Evolutionary conservation across 2,329 filamentous ascomycete genomes (phyloP), one percentile per base, ranked within the genome.

Genomic region (Xylariaceae sp.): DNA sequence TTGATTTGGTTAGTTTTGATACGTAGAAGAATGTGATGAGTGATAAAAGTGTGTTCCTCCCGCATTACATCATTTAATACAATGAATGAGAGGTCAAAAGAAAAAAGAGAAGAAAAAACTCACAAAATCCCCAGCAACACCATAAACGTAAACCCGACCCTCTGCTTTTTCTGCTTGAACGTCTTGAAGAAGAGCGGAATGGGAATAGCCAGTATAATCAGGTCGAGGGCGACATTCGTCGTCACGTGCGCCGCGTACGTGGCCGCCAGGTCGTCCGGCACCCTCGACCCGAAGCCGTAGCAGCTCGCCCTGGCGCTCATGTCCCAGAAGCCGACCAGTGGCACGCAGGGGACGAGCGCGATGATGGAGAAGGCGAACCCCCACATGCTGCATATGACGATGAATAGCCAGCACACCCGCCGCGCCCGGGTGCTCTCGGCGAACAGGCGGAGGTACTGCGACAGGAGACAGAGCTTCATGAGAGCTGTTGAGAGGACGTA

Each of bases 391-490:
- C 44, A 47, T n/a, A 54, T 5, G 13, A 38, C 50, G 31, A 58
- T 43, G 34, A 56, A 48, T 18, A 49, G 43, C 39, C 53, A 53
- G 28, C 54, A 56, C 23, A 52, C 26, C 9, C 38, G 36, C 23
- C 54, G 44, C 12, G 45, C 34, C n/a, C 47, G 50, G 3, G 12
- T 44, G 12, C 44, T 50, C 6, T 34, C 43, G 2, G 47, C 40
- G 47, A 60, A 63, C n/a, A 65, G 48, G 8, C 61, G 60, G 12
- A 65, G 54, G 44, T 63, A 66, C 24, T 65, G 63, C 9, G 59
- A 42, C 1, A 65, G 51, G 0, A 66, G 53, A 5, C 60, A 62
- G 5, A 65, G 50, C 32, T 66, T 66, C 50, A 63, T 59, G 19
- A 64, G 54, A 0, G 56, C 55, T 9, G 57, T 60, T 8, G 60